Evolutionary conservation across 2,329 filamentous ascomycete genomes (phyloP), one percentile per base, ranked within the genome.

Genomic region (Celoporthe dispersa): DNA sequence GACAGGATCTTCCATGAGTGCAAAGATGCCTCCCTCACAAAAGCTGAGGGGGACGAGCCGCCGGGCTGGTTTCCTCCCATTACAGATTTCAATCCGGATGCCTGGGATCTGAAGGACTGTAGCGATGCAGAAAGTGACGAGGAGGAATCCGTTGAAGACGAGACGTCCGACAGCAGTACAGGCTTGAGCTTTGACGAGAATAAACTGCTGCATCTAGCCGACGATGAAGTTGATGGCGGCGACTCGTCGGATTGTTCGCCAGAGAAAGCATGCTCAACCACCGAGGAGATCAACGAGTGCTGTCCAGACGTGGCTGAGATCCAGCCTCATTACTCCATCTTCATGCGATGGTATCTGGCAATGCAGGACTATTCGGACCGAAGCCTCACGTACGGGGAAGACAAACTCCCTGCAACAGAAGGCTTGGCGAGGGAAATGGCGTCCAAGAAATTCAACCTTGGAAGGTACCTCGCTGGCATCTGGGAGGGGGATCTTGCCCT

Each of bases 401-500:
- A 64, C 31, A 64, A 64, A n/a, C n/a, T 64, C 22, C 41, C 62
- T 12, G 62, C 62, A 0, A 2, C 12, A 1, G 62, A 64, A 16
- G 62, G 62, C 5, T 12, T 64, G 19, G 62, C 62, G 2, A 64
- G 44, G 14, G 44, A 53, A 1, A 8, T 51, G 1, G 44, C 62
- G 19, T 3, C 61, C 22, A 33, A 35, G 3, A 28, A 22, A 2
- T 64, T 31, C 31, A 39, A 53, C 31, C 14, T 64, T 7, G 62
- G 62, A 2, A 64, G 31, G n/a, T 64, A 64, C 16, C 62, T 64
- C 14, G 62, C 62, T 6, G 62, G 62, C 9, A 41, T 64, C 6
- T 64, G 62, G 62, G 62, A 64, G 39, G 19, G 37, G 1, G 62
- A 64, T 14, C 62, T 64, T 14, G 62, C 62, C 22, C 62, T 64